Conservation (phyloP, 2,329 filamentous ascomycete genomes). For the Botrytis paeoniae region DNA sequence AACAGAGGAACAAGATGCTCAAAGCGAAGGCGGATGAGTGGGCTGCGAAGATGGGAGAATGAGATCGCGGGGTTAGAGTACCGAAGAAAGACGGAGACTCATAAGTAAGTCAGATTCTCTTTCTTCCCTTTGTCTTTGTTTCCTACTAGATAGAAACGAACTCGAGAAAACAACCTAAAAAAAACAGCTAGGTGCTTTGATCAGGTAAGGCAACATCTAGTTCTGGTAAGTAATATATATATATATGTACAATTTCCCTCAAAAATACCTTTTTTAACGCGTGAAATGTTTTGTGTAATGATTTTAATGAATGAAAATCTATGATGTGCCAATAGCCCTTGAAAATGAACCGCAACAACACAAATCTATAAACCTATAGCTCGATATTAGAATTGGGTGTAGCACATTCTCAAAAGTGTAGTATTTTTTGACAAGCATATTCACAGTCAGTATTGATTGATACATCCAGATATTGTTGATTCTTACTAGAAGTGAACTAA, state of each 20-base stretch:
- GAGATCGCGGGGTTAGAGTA: background rate
- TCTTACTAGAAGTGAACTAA: too few relatives aligned
- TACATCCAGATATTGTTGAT: background rate
- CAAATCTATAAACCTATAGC: too few relatives aligned
- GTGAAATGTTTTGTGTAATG: background rate
- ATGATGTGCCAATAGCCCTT: background rate
- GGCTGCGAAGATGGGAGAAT: background rate
- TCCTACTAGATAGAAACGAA: too few relatives aligned
- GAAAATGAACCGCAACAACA: too few relatives aligned
- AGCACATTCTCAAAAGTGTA: too few relatives aligned
- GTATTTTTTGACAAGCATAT: background rate
- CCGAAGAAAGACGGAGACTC: background rate
- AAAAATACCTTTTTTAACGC: background rate
- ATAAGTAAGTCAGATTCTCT: background rate
- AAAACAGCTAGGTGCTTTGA: too few relatives aligned
- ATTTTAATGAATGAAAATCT: background rate
- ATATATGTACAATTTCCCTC: background rate
- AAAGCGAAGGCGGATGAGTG: background rate
- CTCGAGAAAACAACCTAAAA: too few relatives aligned
- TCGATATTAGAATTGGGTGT: background rate
- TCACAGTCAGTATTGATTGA: background rate
- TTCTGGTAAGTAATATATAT: background rate
- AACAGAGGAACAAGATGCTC: background rate
- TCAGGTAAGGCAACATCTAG: background rate
- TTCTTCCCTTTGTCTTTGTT: background rate